Conservation (phyloP, 176 grass and related monocot genomes). For the Areca catechu region DNA sequence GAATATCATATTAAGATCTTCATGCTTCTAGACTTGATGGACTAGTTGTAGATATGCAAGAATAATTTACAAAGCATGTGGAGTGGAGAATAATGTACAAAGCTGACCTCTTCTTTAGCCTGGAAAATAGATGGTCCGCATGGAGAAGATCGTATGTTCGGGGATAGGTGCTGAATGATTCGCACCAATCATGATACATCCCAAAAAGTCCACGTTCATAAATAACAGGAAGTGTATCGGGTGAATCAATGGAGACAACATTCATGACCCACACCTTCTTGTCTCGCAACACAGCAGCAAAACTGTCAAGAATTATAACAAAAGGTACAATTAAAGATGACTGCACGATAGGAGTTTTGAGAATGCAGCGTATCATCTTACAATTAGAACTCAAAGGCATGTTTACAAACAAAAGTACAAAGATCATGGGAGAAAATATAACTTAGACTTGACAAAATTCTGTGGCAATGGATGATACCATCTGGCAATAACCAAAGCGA, state of each 20-base stretch:
- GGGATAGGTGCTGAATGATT: constrained; percentile 27
- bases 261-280: constrained; percentile 22
- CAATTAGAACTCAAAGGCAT: not conserved
- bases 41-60: not conserved
- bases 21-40: not conserved
- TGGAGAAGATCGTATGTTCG: constrained; percentile 26
- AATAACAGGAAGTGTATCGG: constrained; percentile 21
- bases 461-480: no score
- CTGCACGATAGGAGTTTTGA: no score
- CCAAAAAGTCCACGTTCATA: constrained; percentile 25
- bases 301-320: constrained; percentile 6
- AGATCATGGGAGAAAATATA: not conserved
- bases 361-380: no score
- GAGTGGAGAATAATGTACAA: not conserved
- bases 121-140: constrained; percentile 25
- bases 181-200: constrained; percentile 26
- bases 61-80: not conserved
- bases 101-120: constrained; percentile 18
- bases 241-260: constrained; percentile 17
- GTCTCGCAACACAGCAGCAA: constrained; percentile 19
- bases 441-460: no score
- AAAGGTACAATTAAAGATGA: not conserved
- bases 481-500: no score
- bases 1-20: no score
- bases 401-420: not conserved